Conservation (phyloP, 768 basidiomycete species). For the Lyophyllum atratum region DNA sequence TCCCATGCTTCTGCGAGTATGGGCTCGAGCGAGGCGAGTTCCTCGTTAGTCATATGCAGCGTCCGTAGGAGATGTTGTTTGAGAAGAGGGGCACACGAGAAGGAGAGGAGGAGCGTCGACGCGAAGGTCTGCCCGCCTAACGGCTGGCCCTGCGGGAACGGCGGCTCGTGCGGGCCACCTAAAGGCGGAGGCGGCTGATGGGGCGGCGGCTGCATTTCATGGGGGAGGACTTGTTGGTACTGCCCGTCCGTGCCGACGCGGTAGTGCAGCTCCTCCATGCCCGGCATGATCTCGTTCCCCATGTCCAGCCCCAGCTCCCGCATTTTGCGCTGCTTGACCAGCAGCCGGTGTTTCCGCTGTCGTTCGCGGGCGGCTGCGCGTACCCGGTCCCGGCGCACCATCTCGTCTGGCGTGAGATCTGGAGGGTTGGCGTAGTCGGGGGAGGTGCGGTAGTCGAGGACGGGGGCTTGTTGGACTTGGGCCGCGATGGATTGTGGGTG, state of each 20-base stretch:
- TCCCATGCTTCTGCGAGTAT: constrained; percentile 86
- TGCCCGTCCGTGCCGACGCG: constrained; percentile 51
- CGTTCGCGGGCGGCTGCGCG: constrained; percentile 78
- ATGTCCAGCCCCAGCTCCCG: constrained; percentile 82
- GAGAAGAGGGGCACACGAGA: constrained; percentile 71
- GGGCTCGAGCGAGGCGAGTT: constrained; percentile 76
- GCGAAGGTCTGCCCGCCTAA: constrained; percentile 79
- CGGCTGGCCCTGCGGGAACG: constrained; percentile 59
- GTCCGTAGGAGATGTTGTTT: constrained; percentile 76
- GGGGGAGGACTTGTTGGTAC: constrained; percentile 46
- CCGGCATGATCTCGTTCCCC: constrained; percentile 69
- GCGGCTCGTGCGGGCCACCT: constrained; percentile 47
- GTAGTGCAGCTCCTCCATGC: constrained; percentile 69
- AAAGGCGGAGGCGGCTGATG: constrained; percentile 35
- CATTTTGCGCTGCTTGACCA: constrained; percentile 81
- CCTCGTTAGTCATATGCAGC: constrained; percentile 76
- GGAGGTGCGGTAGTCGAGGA: constrained; percentile 11
- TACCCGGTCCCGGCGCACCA: constrained; percentile 67
- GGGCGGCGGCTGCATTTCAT: constrained; percentile 43
- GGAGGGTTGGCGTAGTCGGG: constrained; percentile 22
- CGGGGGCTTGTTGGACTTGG: constrained; percentile 20
- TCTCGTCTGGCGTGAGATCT: constrained; percentile 62
- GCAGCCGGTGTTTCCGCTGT: constrained; percentile 78
- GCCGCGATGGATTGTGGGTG: constrained; percentile 7
- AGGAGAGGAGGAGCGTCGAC: constrained; percentile 72